These are phyloP conservation scores for Peronospora farinosa DNA, from an alignment of 352 stramenopile genomes.

Conservation along the genomic window DNA sequence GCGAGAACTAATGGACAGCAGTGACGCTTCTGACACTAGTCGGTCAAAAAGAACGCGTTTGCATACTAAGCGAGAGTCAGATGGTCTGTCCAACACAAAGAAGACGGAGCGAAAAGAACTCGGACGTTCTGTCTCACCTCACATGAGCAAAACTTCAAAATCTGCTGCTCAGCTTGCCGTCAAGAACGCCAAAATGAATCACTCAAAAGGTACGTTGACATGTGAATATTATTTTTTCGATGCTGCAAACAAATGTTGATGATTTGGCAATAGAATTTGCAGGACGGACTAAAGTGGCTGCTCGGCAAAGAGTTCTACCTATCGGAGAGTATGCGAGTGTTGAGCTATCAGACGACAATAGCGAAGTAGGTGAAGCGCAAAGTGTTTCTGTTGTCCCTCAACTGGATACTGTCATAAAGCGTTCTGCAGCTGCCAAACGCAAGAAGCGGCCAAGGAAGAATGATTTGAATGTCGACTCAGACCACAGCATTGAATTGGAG, in stretches of 20 bases:
- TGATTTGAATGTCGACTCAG: background rate
- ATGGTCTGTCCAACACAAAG: conserved; percentile 1
- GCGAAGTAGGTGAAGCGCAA: background rate
- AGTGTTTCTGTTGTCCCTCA: background rate
- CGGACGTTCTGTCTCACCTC: background rate
- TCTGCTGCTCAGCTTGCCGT: background rate
- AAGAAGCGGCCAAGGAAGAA: background rate
- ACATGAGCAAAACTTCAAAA: background rate
- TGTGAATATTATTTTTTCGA: background rate
- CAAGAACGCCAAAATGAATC: background rate
- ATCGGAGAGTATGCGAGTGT: background rate
- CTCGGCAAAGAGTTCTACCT: conserved; percentile 4
- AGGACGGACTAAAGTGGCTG: conserved; percentile 12
- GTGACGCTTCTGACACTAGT: conserved; percentile 2
- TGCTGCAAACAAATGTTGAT: background rate
- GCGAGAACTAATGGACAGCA: conserved; percentile 11
- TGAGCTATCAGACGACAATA: conserved; percentile 6
- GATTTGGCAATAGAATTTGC: background rate
- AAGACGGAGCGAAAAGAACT: conserved; percentile 1
- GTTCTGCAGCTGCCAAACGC: background rate
- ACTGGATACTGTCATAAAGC: background rate
- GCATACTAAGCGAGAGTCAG: conserved; percentile 8
- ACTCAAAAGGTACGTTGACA: conserved; percentile 6
- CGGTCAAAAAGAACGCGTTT: conserved; percentile 3
- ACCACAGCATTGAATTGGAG: background rate